Evolutionary conservation across 352 stramenopile genomes (phyloP).

Genomic region (Phytophthora pini): DNA sequence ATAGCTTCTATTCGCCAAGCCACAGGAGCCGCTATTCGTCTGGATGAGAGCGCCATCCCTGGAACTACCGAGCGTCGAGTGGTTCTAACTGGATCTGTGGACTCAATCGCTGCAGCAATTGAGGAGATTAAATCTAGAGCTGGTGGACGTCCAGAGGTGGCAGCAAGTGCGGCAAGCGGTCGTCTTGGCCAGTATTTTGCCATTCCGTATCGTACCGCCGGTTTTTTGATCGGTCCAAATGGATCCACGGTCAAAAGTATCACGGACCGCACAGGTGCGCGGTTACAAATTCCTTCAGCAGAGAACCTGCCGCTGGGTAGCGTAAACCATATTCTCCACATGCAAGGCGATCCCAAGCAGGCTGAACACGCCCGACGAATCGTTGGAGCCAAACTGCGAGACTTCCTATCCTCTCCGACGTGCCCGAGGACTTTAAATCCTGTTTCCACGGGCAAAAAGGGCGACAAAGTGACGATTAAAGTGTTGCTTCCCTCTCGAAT

Average conservation of each 20-base stretch:
- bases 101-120: slow-evolving; percentile 45
- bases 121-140: slow-evolving; percentile 47
- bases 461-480: slow-evolving; percentile 64
- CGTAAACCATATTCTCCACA: slow-evolving; percentile 68
- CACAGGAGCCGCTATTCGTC: slow-evolving; percentile 51
- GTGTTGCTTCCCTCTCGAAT: slow-evolving; percentile 54
- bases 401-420: slow-evolving; percentile 41
- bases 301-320: slow-evolving; percentile 66
- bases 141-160: slow-evolving; percentile 48
- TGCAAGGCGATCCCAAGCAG: slow-evolving; percentile 62
- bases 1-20: slow-evolving; percentile 51
- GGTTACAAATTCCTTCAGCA: slow-evolving; percentile 59
- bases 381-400: slow-evolving; percentile 39
- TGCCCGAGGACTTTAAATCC: slow-evolving; percentile 12
- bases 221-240: slow-evolving; percentile 59
- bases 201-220: slow-evolving; percentile 55
- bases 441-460: slow-evolving; percentile 30
- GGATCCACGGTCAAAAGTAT: slow-evolving; percentile 50
- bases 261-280: slow-evolving; percentile 53
- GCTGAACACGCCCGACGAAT: slow-evolving; percentile 49
- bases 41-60: slow-evolving; percentile 48
- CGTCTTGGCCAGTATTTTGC: slow-evolving; percentile 69
- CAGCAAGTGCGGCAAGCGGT: slow-evolving; percentile 25
- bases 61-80: slow-evolving; percentile 60
- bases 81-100: slow-evolving; percentile 42